These are phyloP conservation scores for Galerina sulciceps DNA, from an alignment of 768 basidiomycete genomes.

Conservation along the genomic window DNA sequence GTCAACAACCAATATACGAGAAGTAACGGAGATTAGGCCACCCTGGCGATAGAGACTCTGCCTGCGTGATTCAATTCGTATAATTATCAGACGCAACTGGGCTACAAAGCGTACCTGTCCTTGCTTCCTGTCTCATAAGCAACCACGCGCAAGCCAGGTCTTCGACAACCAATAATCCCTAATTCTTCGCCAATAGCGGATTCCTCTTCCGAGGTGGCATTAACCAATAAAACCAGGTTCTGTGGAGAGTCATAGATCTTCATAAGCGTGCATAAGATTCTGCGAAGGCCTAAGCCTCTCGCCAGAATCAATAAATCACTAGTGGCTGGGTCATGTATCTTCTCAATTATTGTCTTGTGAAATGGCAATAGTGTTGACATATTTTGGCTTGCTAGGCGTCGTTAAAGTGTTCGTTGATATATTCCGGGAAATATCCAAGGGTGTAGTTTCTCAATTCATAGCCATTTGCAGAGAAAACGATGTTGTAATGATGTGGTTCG, in stretches of 20 bases:
- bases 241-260: constrained; percentile 90
- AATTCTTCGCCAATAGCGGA: constrained; percentile 91
- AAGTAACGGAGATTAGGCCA: constrained; percentile 90
- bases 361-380: constrained; percentile 65
- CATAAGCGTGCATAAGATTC: constrained; percentile 83
- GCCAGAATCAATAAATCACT: constrained; percentile 81
- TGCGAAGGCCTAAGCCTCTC: constrained; percentile 87
- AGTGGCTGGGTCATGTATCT: constrained; percentile 74
- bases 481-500: too few relatives aligned
- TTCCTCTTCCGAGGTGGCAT: constrained; percentile 87
- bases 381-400: neutral
- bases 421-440: too few relatives aligned
- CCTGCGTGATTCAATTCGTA: constrained; percentile 38
- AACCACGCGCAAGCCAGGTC: constrained; percentile 82
- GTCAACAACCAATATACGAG: constrained; percentile 93
- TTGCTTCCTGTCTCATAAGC: constrained; percentile 79
- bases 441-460: too few relatives aligned
- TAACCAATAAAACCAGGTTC: constrained; percentile 83
- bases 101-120: constrained; percentile 64
- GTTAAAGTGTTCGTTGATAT: neutral
- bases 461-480: too few relatives aligned
- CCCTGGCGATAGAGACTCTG: constrained; percentile 87
- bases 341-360: constrained; percentile 69
- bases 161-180: constrained; percentile 88
- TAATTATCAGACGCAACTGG: neutral